Conservation (phyloP, 2,329 filamentous ascomycete species). For the Pyricularia pennisetigena region DNA sequence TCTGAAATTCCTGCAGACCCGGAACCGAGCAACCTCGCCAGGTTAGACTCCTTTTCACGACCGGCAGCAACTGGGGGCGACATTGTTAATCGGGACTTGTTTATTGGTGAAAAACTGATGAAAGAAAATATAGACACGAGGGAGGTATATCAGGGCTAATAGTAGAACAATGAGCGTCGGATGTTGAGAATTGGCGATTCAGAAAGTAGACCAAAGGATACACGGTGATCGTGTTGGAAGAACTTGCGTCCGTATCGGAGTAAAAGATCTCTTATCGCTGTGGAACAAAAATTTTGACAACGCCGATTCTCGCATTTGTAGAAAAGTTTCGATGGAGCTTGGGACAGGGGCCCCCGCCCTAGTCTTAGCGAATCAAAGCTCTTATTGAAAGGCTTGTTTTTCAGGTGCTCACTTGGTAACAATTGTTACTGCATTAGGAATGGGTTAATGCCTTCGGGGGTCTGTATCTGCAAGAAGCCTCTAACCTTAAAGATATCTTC, state of each 20-base stretch:
- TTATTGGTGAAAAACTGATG: neutral
- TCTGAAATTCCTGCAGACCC: constrained; percentile 91
- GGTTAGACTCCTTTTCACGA: constrained; percentile 72
- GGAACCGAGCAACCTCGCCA: constrained; percentile 82
- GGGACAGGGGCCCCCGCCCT: neutral
- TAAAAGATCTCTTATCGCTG: neutral
- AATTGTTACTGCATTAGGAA: neutral
- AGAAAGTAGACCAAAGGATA: neutral
- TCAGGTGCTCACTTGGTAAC: neutral
- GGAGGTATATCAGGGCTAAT: neutral
- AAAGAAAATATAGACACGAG: neutral
- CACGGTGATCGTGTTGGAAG: neutral
- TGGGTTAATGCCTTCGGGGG: too few relatives aligned
- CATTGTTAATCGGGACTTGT: constrained; percentile 30
- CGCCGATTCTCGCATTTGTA: neutral
- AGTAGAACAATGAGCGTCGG: neutral
- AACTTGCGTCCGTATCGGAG: neutral
- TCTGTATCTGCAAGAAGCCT: too few relatives aligned
- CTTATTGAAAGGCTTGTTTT: neutral
- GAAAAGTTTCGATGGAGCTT: neutral
- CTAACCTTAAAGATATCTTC: too few relatives aligned
- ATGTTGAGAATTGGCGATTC: neutral
- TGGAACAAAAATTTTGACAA: neutral
- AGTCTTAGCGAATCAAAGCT: neutral
- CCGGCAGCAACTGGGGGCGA: constrained; percentile 43